Evolutionary conservation across 345 rosid genomes (phyloP), one percentile per base, ranked within the genome.

Genomic region (Citrus glauca): DNA sequence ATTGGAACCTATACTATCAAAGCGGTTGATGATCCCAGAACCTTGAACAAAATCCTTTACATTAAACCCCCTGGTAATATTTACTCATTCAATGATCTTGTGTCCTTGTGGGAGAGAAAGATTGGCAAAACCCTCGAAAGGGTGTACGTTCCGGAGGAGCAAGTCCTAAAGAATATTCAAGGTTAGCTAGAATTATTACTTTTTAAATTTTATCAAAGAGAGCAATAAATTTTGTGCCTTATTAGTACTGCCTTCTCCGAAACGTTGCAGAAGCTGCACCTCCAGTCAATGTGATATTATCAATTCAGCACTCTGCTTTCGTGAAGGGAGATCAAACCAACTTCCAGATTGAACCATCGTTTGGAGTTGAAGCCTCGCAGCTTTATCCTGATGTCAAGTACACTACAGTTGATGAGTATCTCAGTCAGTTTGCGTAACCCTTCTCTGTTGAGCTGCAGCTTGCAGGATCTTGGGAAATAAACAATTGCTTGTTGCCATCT

Each of bases 41-140:
- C 94, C 24, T 69, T 87, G 82, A 90, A 90, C 85, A 90, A 87
- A 80, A 78, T 81, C 77, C 79, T 90, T 40, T 85, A 89, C 77
- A 57, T 90, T 45, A 45, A 84, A 75, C 94, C 91, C 40, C 83
- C 89, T 0, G 57, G 45, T 68, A 90, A 90, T 86, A 85, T 78
- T 28, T 82, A 81, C 84, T 86, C 92, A 0, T 86, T 87, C 81
- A 86, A 89, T 27, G 94, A 90, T 70, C 84, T 89, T 62, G 89
- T 87, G 11, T 82, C 88, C 25, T 64, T 89, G 67, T 90, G 91
- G 94, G 94, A 90, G 81, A 90, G 79, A 69, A 90, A 89, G 78
- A 89, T 89, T 2, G 89, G 88, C 50, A 89, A 75, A 70, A 86
- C 88, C 69, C 86, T 91, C 4, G 83, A 88, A 70, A 83, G 84